phyloP scores from a whole-genome alignment of 2,329 filamentous ascomycete genomes.

The Periconia sp. region DNA sequence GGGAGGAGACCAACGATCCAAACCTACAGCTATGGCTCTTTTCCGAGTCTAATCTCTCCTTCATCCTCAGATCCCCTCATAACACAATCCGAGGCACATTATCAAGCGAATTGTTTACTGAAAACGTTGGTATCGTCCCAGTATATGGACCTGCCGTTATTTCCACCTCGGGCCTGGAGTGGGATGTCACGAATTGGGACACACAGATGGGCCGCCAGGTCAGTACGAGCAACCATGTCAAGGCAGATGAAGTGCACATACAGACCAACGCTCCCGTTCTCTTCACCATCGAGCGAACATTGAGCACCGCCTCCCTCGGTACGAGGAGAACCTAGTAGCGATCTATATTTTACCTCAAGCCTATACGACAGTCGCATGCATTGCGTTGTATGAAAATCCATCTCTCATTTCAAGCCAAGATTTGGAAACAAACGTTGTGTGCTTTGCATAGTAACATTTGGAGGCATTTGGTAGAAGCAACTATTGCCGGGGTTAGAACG shows the following conservation, averaged over 20 bases:
- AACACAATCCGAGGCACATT: conserved; percentile 69
- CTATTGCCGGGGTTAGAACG: no score
- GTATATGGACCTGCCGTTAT: conserved; percentile 78
- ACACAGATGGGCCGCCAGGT: conserved; percentile 56
- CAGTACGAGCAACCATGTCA: conserved; percentile 54
- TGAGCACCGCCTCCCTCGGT: neutral
- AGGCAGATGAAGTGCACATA: conserved; percentile 43
- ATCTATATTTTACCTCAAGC: neutral
- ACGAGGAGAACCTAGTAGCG: conserved; percentile 1
- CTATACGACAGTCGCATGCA: neutral
- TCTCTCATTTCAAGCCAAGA: neutral
- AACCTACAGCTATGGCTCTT: conserved; percentile 69
- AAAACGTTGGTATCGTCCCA: conserved; percentile 84
- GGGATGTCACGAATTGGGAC: conserved; percentile 84
- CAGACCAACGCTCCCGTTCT: conserved; percentile 47
- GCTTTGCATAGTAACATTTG: neutral
- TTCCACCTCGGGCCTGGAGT: conserved; percentile 78
- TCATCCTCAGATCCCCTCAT: conserved; percentile 69
- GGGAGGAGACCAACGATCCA: conserved; percentile 49
- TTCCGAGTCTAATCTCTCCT: conserved; percentile 78
- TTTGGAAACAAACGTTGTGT: neutral
- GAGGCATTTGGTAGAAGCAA: neutral
- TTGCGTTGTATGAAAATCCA: neutral
- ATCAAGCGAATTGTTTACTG: conserved; percentile 60
- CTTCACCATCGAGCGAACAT: conserved; percentile 49